Base-by-base conservation (phyloP, 257 asterid species). In the Solanum lignicaule region DNA sequence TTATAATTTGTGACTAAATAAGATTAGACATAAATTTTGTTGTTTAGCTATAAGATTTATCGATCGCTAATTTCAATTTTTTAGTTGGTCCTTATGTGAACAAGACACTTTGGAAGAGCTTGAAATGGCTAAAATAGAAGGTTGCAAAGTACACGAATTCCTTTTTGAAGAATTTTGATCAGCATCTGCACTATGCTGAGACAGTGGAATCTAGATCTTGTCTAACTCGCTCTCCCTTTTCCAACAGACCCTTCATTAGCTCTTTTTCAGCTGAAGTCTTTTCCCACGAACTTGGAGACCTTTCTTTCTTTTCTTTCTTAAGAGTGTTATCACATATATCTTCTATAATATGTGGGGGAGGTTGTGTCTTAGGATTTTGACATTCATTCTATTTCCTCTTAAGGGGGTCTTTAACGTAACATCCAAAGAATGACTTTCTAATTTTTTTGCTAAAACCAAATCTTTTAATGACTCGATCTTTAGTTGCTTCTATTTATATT, bases 101-200 rank as follows among this genome's bases (percentile, higher is more conserved):
- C 99, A 98, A 88, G 99, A 95, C 85, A 97, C 95, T 91, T 95
- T 97, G 85, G 99, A 97, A 85, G 99, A 95, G 93, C 99, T 97
- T 29, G 98, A 97, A 92, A 94, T 96, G 88, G 98, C 96, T 75
- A 98, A 94, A 87, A 88, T 91, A 74, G 96, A 92, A 85, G 94
- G 96, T 41, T 88, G 95, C 32, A 84, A 89, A 71, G 93, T 82
- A 89, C 92, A 94, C 90, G 87, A 71, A 88, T 93, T 95, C 90
- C 92, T 93, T 91, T 92, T 92, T 84, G 91, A 86, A 89, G 92
- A 90, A 92, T 93, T 94, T 76, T 41, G 46, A 41, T 75, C 90
- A 46, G 82, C 52, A 43, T 43, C 16, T 4, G 16, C 52, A 43
- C 6, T 43, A 43, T 13, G 52, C 18, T 43, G 0, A 62, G 92